Evolutionary conservation across 192 early-diverging fungal species (phyloP), one percentile per base, ranked within the genome.

Genomic region (Coemansia sp.): DNA sequence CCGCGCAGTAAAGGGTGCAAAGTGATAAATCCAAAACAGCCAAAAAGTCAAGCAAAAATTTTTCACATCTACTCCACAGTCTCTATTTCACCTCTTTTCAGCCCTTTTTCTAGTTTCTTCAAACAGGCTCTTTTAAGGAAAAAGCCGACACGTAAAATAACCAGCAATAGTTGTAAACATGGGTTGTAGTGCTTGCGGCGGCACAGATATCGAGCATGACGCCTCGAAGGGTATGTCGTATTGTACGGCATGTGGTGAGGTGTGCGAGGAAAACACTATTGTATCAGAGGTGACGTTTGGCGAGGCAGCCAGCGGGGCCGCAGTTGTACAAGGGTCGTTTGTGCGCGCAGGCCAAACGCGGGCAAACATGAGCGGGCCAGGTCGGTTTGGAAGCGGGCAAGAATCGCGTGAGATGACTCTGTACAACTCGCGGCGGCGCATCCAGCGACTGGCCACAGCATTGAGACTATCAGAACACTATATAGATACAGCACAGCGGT

Each of bases 251-350:
- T 84, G 73, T 32, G 82, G 74, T 30, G 76, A 95, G 86, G 94
- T 98, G 22, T 60, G 93, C 53, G 94, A 97, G 79, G 93, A 98
- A 68, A 94, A 94, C 74, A 85, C 85, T 34, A 95, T 98, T 54
- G 92, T 98, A 18, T 74, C 92, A 0, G 96, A 98, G 82, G 88
- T 96, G 30, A 87, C 90, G 7, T 98, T 98, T 76, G 86, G 83
- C 25, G 96, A 98, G 76, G 84, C 85, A 7, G 68, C 91, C 24
- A 89, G 87, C 51, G 96, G 96, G n/a, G 90, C 90, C 7, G 92
- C 93, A 2, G 82, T 89, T n/a, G 74, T 89, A 12, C 86, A 88
- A 62, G 90, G 90, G 49, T 84, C 89, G 19, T 88, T 85, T 74
- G 86, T 91, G 19, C 83, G 84, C 3, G 85, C 83, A 18, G 89